Conservation (phyloP, 768 basidiomycete species). For the Leccinum obscurum region DNA sequence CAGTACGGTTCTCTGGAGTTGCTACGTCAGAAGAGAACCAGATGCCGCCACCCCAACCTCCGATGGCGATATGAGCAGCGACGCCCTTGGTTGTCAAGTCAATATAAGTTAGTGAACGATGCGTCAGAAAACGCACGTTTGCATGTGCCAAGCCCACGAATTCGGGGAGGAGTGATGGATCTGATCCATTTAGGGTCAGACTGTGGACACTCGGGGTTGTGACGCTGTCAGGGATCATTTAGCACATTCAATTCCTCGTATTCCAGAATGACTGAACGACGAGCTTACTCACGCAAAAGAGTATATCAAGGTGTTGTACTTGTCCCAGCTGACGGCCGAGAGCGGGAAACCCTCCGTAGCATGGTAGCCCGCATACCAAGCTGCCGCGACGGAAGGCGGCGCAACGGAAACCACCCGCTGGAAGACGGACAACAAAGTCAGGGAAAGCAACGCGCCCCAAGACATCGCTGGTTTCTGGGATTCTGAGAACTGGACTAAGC, state of each 20-base stretch:
- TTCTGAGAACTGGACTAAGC: neutral
- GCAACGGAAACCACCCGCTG: neutral
- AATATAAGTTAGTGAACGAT: neutral
- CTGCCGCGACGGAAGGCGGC: slow-evolving; percentile 38
- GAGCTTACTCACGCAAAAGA: slow-evolving; percentile 52
- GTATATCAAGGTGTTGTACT: slow-evolving; percentile 68
- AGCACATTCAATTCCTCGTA: neutral
- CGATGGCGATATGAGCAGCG: slow-evolving; percentile 58
- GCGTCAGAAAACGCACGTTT: slow-evolving; percentile 4
- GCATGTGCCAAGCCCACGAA: slow-evolving; percentile 50
- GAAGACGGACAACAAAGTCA: neutral
- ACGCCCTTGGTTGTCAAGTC: slow-evolving; percentile 47
- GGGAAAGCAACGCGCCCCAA: neutral
- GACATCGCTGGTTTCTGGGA: neutral
- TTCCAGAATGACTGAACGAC: neutral
- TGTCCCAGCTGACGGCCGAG: slow-evolving; percentile 59
- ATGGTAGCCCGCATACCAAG: slow-evolving; percentile 72
- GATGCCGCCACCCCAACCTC: slow-evolving; percentile 68
- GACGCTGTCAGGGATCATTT: slow-evolving; percentile 18
- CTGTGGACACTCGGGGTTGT: slow-evolving; percentile 34
- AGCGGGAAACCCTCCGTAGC: slow-evolving; percentile 49
- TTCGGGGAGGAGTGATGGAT: slow-evolving; percentile 49
- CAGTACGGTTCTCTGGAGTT: slow-evolving; percentile 54
- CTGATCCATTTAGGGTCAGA: slow-evolving; percentile 41
- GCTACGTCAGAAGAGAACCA: slow-evolving; percentile 65